Base-by-base conservation (phyloP, 1,139 yeast genomes). In the Nadsonia commutata region DNA sequence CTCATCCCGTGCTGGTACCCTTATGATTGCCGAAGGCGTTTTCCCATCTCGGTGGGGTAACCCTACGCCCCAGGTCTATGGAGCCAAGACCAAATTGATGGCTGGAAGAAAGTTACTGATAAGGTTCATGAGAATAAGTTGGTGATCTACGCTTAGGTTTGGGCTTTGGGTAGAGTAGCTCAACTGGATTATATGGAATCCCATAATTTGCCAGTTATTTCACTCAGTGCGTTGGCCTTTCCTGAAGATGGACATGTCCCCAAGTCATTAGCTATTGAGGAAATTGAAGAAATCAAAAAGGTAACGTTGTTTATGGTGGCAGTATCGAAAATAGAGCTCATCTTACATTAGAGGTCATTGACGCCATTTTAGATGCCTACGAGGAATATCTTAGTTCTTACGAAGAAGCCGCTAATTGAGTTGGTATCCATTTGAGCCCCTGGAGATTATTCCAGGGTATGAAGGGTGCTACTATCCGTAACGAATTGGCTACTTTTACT, bases 251-350 rank as follows among this genome's bases (percentile, higher is more conserved):
- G 43, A 40, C 54, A 72, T 8, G 54, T 60, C 43, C 52, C 77
- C 42, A 78, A 77, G 31, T 65, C 62, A 3, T 51, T 67, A 37
- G 63, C 73, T 9, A 51, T 52, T 20, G 62, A 59, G 20, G 76
- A 71, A 46, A 59, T 73, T 49, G 53, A 64, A 39, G 54, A 57
- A 21, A 52, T 38, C 80, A 80, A 63, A 54, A 66, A 48, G 71
- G 86, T 57, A 74, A 80, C n/a, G 85, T 78, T 53, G 66, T 74
- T 56, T 79, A 78, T 56, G 85, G 84, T 50, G 82, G 85, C 2
- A 64, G 72, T n/a, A 67, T 78, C 51, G 83, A 77, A 55, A 79
- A 78, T 61, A 67, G 84, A 48, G 68, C 78, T n/a, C 63, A 81
- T 47, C 69, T 78, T 49, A 51, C 67, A 9, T 61, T 78, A 43